Conservation (phyloP, 306 rosid species). For the Vigna nakashimae region DNA sequence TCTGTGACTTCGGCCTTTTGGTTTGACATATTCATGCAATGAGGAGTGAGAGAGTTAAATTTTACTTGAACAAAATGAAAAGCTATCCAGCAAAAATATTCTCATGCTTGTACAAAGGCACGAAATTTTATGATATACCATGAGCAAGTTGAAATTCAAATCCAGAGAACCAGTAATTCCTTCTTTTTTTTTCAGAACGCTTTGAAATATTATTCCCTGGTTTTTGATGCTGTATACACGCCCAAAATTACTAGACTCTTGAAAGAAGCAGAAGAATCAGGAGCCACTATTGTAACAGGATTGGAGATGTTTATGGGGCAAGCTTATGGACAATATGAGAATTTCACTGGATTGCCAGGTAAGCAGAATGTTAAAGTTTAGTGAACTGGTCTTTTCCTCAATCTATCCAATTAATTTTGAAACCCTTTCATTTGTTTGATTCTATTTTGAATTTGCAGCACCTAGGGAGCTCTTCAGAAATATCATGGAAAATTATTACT, state of each 20-base stretch:
- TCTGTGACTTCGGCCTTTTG: conserved; percentile 22
- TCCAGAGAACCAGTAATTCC: conserved; percentile 37
- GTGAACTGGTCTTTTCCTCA: conserved; percentile 22
- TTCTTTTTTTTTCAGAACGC: conserved; percentile 70
- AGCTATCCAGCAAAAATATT: conserved; percentile 26
- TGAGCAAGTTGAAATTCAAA: conserved; percentile 43
- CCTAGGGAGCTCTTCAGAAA: conserved; percentile 77
- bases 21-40: conserved; percentile 16
- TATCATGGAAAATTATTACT: conserved; percentile 57
- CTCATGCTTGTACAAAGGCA: conserved; percentile 27
- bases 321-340: conserved; percentile 83
- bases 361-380: conserved; percentile 35
- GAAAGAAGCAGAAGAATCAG: conserved; percentile 89
- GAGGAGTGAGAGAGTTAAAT: too few species aligned
- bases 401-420: conserved; percentile 38
- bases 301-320: conserved; percentile 90
- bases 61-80: conserved; percentile 17
- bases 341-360: conserved; percentile 92
- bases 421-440: conserved; percentile 26
- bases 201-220: conserved; percentile 71
- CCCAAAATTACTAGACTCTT: conserved; percentile 87
- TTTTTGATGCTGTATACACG: conserved; percentile 92
- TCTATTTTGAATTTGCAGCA: conserved; percentile 62
- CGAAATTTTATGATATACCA: conserved; percentile 29
- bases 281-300: conserved; percentile 78